Percentiles rank a stretch among this genome's conserved stretches.
phyloP scores from a whole-genome alignment of 495 filamentous ascomycete species.

The Aspergillus hancockii region DNA sequence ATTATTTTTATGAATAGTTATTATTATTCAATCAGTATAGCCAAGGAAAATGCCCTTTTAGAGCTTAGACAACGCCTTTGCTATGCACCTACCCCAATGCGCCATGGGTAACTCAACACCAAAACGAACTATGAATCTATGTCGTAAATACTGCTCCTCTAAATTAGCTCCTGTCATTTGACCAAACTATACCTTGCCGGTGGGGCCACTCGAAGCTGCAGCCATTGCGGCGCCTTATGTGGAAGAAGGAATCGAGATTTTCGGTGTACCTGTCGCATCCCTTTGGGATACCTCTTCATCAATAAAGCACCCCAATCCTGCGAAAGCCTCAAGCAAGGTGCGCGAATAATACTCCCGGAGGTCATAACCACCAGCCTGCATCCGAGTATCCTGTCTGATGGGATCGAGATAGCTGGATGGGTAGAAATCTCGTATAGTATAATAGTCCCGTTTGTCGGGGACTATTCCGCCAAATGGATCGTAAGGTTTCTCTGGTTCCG shows the following conservation, averaged over 20 bases:
- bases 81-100: slow-evolving; percentile 8
- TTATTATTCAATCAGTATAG: not conserved
- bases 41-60: not conserved
- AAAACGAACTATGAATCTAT: not conserved
- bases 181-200: slow-evolving; percentile 5
- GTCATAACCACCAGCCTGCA: slow-evolving; percentile 81
- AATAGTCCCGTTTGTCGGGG: slow-evolving; percentile 66
- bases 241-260: slow-evolving; percentile 23
- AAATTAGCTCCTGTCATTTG: not conserved
- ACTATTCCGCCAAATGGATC: slow-evolving; percentile 82
- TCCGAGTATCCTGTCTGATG: slow-evolving; percentile 56
- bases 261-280: slow-evolving; percentile 27
- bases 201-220: slow-evolving; percentile 17
- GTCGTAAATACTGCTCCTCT: not conserved
- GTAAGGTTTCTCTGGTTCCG: slow-evolving; percentile 72
- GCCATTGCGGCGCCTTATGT: slow-evolving; percentile 38
- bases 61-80: slow-evolving; percentile 9
- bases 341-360: slow-evolving; percentile 76
- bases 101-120: not conserved
- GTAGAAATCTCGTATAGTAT: slow-evolving; percentile 66
- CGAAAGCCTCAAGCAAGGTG: slow-evolving; percentile 84
- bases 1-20: not conserved
- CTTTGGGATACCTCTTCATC: slow-evolving; percentile 69
- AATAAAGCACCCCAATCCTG: slow-evolving; percentile 79
- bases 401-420: slow-evolving; percentile 63